Base-by-base conservation (phyloP, 2,329 filamentous ascomycete genomes). In the Hypoxylon sp. region DNA sequence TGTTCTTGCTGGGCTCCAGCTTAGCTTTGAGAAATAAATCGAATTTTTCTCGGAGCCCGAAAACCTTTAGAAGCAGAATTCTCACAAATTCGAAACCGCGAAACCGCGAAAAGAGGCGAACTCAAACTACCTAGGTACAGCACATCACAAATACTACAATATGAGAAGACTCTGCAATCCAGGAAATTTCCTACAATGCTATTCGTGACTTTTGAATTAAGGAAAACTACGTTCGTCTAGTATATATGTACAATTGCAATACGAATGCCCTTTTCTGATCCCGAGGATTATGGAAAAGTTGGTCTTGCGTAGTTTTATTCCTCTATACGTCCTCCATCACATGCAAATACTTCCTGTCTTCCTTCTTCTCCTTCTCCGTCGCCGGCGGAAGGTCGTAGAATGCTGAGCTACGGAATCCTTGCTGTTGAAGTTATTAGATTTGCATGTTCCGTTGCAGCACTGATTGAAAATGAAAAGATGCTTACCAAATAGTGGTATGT, bases 281-380 rank as follows among this genome's bases (percentile, higher is more conserved):
- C 4, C 41, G 21, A 49, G 41, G 56, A 28, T 43, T 45, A 38
- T 59, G 70, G 34, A 69, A 66, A 68, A 73, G 41, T 67, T 62
- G 60, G 32, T 60, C 61, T 75, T 64, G 67, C 51, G 38, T 64
- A 64, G 57, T 63, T 52, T 23, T 64, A 60, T 80, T 83, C 38
- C 38, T 21, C 38, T 90, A 96, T 86, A 94, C 89, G 80, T 96
- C 91, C 79, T 97, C 93, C 78, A 93, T 84, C 68, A 99, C 94
- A 80, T 99, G 96, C 80, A 98, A 84, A 80, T 97, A 99, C 86
- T 98, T 96, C 88, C 91, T 96, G 82, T 98, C 94, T 81, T 98
- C 94, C 75, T 88, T 87, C 87, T 90, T 96, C 86, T 99, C 96
- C 81, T 91, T 92, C 84, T 98, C 95, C 34, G 95, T 98, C 76